Conservation (phyloP, 2,329 filamentous ascomycete species). For the Graphiopsis chlorocephala region DNA sequence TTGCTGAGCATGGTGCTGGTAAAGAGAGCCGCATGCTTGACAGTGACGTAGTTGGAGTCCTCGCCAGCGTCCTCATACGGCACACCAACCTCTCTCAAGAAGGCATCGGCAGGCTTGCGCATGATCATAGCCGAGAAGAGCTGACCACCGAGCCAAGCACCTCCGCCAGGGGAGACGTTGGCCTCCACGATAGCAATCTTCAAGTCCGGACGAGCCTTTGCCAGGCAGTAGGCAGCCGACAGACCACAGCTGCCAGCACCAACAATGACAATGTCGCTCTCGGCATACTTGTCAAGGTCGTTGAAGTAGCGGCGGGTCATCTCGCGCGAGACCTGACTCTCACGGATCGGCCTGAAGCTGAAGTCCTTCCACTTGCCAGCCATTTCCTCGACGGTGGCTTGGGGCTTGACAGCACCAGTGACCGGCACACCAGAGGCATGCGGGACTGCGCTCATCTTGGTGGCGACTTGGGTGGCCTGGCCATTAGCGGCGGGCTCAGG, state of each 20-base stretch:
- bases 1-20: constrained; percentile 82
- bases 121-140: constrained; percentile 95
- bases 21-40: constrained; percentile 91
- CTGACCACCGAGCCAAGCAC: constrained; percentile 90
- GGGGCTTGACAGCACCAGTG: constrained; percentile 40
- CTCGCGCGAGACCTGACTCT: constrained; percentile 83
- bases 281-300: constrained; percentile 84
- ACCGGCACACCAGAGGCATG: constrained; percentile 35
- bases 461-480: constrained; percentile 44
- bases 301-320: constrained; percentile 93
- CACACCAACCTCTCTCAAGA: constrained; percentile 76
- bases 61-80: constrained; percentile 80
- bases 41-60: constrained; percentile 69
- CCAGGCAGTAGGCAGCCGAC: constrained; percentile 79
- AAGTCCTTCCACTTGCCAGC: constrained; percentile 78
- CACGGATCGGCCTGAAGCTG: constrained; percentile 80
- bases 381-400: constrained; percentile 62
- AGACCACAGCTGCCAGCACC: constrained; percentile 87
- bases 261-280: constrained; percentile 91
- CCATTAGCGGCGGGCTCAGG: constrained; percentile 44
- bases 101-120: constrained; percentile 85
- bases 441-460: constrained; percentile 46
- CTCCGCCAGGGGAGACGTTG: constrained; percentile 80
- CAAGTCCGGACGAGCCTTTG: constrained; percentile 78
- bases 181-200: constrained; percentile 91